phyloP scores from a whole-genome alignment of 169 alveolate species.

The Toxoplasma gondii region DNA sequence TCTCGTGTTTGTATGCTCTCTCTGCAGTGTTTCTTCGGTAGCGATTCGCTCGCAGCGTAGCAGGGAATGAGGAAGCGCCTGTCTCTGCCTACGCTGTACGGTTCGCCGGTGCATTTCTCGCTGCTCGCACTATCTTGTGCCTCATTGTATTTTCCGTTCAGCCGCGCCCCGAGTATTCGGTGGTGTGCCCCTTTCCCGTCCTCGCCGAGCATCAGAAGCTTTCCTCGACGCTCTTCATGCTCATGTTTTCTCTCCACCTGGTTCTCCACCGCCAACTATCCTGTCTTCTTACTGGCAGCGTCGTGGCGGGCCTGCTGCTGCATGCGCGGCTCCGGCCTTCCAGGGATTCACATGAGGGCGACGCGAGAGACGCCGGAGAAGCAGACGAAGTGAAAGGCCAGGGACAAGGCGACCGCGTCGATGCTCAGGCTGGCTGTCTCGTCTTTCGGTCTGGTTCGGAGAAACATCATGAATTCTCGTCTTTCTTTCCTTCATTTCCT shows the following conservation, averaged over 20 bases:
- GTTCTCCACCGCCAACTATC: neutral
- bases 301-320: neutral
- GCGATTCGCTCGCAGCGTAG: too few relatives aligned
- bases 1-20: neutral
- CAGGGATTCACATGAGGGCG: neutral
- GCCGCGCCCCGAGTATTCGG: slow-evolving; percentile 35
- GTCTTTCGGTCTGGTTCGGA: too few relatives aligned
- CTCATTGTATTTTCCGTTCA: neutral
- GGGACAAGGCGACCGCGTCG: too few relatives aligned
- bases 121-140: neutral
- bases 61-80: neutral
- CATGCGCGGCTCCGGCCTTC: neutral
- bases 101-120: neutral
- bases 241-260: neutral
- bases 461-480: too few relatives aligned
- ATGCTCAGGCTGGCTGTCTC: too few relatives aligned
- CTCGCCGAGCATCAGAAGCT: neutral
- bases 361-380: too few relatives aligned
- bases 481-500: too few relatives aligned
- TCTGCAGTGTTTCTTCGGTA: too few relatives aligned
- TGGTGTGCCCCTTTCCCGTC: neutral
- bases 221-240: neutral
- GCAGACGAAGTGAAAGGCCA: too few relatives aligned
- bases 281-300: neutral
- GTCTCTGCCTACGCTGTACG: neutral